These are phyloP conservation scores for Liriodendron chinense DNA, from an alignment of 164 flowering plant genomes.

Conservation along the genomic window DNA sequence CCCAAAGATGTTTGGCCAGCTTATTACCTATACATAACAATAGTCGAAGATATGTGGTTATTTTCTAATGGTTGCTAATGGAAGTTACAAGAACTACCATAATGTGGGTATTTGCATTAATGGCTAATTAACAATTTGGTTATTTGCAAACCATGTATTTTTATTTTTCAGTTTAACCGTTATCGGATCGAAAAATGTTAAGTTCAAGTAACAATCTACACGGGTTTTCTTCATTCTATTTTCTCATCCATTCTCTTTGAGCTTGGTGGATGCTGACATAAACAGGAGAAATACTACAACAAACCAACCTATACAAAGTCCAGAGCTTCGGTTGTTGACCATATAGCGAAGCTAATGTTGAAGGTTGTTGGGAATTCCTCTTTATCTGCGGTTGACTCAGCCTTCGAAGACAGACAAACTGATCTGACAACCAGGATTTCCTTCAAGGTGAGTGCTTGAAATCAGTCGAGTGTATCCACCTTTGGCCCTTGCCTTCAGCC, in stretches of 20 bases:
- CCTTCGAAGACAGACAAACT: constrained; percentile 50
- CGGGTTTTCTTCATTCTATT: neutral
- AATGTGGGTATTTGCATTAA: too few species aligned
- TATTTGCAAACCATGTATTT: too few species aligned
- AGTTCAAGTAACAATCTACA: too few species aligned
- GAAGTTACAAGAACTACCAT: too few species aligned
- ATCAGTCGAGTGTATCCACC: too few species aligned
- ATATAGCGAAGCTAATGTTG: constrained; percentile 34
- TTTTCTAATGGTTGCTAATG: too few species aligned
- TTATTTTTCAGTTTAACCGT: too few species aligned
- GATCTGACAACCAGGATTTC: constrained; percentile 61
- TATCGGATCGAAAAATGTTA: too few species aligned
- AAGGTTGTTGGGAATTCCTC: constrained; percentile 50
- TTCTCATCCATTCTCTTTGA: neutral
- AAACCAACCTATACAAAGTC: constrained; percentile 46
- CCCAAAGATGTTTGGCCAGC: too few species aligned
- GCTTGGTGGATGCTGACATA: neutral
- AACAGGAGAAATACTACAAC: constrained; percentile 71
- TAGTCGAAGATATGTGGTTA: too few species aligned
- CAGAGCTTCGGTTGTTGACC: constrained; percentile 39
- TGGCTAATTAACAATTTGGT: too few species aligned
- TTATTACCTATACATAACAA: too few species aligned
- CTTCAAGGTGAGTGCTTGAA: constrained; percentile 49
- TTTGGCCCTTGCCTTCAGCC: neutral
- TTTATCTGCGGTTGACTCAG: constrained; percentile 35